Percentiles rank a stretch among this genome's conserved stretches.
Evolutionary conservation across 331 rosid species (phyloP).

Genomic region (Ulmus americana): DNA sequence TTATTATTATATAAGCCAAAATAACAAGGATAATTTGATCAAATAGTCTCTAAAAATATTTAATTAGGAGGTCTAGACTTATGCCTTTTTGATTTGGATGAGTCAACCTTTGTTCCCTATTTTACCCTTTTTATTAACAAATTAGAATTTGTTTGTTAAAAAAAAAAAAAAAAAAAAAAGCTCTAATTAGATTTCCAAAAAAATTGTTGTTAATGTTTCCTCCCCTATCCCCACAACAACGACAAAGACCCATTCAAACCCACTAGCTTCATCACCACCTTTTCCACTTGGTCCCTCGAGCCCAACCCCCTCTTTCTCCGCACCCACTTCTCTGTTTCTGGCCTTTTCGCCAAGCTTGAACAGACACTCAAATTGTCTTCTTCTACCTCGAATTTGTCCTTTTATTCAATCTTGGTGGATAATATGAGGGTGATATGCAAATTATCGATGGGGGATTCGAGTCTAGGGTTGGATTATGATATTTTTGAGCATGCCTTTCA

Average conservation of each 20-base stretch:
- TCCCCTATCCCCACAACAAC: slow-evolving; percentile 16
- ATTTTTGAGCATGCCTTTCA: slow-evolving; percentile 89
- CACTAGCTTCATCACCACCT: slow-evolving; percentile 83
- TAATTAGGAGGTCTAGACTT: too few species aligned
- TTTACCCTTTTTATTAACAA: too few species aligned
- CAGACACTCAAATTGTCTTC: slow-evolving; percentile 70
- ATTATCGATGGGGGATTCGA: slow-evolving; percentile 85
- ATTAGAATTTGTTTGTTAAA: too few species aligned
- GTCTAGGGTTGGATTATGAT: slow-evolving; percentile 70
- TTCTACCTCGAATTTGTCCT: slow-evolving; percentile 44
- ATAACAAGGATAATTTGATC: too few species aligned
- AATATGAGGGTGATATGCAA: slow-evolving; percentile 87
- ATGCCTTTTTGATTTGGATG: too few species aligned
- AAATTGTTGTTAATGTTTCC: slow-evolving; percentile 4
- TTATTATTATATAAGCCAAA: too few species aligned
- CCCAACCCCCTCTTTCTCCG: slow-evolving; percentile 72
- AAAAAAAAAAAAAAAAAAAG: too few species aligned
- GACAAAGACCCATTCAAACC: slow-evolving; percentile 82
- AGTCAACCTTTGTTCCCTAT: too few species aligned
- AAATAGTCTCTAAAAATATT: too few species aligned
- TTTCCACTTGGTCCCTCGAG: slow-evolving; percentile 91
- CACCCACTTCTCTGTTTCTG: slow-evolving; percentile 74
- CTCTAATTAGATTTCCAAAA: too few species aligned
- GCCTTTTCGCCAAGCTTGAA: slow-evolving; percentile 90
- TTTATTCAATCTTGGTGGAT: slow-evolving; percentile 68